Conservation (phyloP, 176 grass and related monocot genomes). For the Bromus sterilis region DNA sequence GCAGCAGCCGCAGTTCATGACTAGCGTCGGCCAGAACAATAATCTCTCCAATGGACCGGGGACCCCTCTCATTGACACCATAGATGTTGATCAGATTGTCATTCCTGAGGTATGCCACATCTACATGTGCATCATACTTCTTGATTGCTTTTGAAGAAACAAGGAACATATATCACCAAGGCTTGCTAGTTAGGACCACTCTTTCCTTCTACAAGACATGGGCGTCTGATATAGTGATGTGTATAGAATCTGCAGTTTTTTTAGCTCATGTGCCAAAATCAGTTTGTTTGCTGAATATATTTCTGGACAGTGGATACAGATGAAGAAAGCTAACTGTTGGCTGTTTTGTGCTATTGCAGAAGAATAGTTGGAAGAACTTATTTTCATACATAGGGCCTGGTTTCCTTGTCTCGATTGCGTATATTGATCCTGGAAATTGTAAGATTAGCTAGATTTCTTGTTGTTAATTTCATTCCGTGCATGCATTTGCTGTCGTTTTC, state of each 20-base stretch:
- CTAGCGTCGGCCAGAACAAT: conserved; percentile 31
- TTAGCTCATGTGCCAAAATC: background rate
- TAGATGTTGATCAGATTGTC: conserved; percentile 80
- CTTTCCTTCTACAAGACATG: conserved; percentile 4
- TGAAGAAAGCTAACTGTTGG: conserved; percentile 12
- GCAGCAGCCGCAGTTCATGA: conserved; percentile 62
- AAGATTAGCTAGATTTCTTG: conserved; percentile 28
- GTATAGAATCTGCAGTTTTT: background rate
- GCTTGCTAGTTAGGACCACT: background rate
- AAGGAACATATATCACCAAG: background rate
- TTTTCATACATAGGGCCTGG: conserved; percentile 92
- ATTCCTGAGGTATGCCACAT: conserved; percentile 68
- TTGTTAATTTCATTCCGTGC: background rate
- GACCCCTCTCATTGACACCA: conserved; percentile 68
- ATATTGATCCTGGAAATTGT: conserved; percentile 99
- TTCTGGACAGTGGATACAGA: background rate
- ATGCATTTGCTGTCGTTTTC: background rate
- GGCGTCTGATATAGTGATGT: background rate
- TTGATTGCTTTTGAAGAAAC: background rate
- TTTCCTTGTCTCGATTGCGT: conserved; percentile 94
- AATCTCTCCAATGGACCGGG: conserved; percentile 39
- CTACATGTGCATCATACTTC: background rate
- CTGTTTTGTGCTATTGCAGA: conserved; percentile 41
- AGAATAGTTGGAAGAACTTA: conserved; percentile 88
- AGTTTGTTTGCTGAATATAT: background rate